phyloP scores from a whole-genome alignment of 306 rosid species.

The Chamaecrista fasciculata region DNA sequence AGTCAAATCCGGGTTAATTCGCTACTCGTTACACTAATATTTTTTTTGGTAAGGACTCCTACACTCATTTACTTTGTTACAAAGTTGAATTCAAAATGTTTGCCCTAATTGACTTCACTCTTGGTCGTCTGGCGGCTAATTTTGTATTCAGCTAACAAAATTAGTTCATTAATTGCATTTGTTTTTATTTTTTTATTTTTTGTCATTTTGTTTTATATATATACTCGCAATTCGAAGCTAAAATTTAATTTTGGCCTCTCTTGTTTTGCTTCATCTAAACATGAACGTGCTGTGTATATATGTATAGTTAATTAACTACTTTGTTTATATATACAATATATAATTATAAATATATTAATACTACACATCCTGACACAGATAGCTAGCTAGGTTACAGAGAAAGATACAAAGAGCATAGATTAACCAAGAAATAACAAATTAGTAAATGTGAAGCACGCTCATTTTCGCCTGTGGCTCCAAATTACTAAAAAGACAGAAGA shows the following conservation, averaged over 20 bases:
- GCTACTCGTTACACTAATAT: background rate
- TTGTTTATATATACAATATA: background rate
- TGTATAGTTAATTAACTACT: background rate
- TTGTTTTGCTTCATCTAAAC: background rate
- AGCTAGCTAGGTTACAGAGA: background rate
- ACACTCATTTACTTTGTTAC: background rate
- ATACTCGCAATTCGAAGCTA: background rate
- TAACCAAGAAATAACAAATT: slow-evolving; percentile 27
- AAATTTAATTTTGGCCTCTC: background rate
- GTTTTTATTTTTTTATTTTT: too few species aligned
- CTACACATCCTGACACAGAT: background rate
- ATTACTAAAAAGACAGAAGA: background rate
- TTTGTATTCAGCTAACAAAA: background rate
- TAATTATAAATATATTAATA: too few species aligned
- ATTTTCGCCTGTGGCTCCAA: background rate
- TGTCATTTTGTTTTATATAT: too few species aligned
- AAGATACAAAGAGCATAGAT: slow-evolving; percentile 25
- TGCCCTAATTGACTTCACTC: background rate
- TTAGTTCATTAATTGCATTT: background rate
- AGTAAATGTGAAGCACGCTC: slow-evolving; percentile 24
- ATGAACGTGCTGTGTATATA: background rate
- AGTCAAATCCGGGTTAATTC: background rate
- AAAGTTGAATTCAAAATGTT: background rate
- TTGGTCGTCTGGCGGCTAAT: background rate
- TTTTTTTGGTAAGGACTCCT: too few species aligned